A percentile compares a stretch with the other conserved stretches of the same genome.
Conservation (phyloP, 1,284 basidiomycete species). For the Ceratorhiza oryzae-sativae region DNA sequence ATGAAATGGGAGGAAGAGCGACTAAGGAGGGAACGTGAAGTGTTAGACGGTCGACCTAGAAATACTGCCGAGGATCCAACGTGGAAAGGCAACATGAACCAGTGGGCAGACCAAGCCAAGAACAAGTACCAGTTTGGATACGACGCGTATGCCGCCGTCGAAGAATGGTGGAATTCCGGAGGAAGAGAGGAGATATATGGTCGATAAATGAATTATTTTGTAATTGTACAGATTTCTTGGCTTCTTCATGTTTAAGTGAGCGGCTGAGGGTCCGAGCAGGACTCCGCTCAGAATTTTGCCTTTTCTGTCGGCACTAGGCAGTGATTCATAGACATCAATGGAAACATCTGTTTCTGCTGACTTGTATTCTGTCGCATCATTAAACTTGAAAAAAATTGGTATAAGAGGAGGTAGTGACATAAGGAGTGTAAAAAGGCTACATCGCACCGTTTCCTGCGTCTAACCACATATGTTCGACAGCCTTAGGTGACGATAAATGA, state of each 20-base stretch:
- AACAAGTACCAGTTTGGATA: constrained; percentile 42
- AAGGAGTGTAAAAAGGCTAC: constrained; percentile 31
- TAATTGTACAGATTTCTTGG: too few species aligned
- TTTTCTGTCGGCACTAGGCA: too few species aligned
- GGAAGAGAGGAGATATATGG: constrained; percentile 39
- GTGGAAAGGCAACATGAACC: constrained; percentile 40
- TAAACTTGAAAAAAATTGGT: neutral
- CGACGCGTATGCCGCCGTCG: constrained; percentile 41
- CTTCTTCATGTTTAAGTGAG: too few species aligned
- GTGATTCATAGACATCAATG: too few species aligned
- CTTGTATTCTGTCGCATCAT: neutral
- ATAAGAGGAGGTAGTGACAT: constrained; percentile 11
- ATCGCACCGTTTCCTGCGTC: constrained; percentile 8
- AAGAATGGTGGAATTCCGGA: constrained; percentile 40
- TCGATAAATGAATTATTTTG: too few species aligned
- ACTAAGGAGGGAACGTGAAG: constrained; percentile 9
- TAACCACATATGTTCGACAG: constrained; percentile 9
- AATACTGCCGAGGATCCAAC: neutral
- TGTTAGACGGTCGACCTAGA: neutral
- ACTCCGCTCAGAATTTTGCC: too few species aligned
- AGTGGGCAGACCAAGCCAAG: constrained; percentile 44
- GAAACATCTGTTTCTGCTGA: neutral
- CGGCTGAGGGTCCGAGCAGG: too few species aligned
- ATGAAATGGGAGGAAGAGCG: constrained; percentile 35
- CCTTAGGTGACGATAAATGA: constrained; percentile 4